Conservation (phyloP, 345 rosid genomes). For the Eucalyptus marginata region DNA sequence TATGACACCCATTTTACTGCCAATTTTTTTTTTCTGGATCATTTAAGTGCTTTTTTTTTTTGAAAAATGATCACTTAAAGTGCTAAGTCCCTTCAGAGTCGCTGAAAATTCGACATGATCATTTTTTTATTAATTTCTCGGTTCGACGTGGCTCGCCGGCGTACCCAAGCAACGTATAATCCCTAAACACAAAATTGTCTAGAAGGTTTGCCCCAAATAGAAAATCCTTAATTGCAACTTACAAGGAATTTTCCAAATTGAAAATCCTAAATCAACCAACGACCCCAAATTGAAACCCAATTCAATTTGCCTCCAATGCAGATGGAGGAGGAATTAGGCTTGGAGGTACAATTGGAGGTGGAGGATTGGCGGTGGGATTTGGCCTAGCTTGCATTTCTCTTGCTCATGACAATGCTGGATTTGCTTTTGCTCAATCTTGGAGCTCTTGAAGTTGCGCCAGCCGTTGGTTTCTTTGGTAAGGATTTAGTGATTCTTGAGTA, state of each 20-base stretch:
- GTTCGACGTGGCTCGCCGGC: accelerated
- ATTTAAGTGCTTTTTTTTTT: background rate
- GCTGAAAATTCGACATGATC: too few relatives aligned
- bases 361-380: slow-evolving; percentile 40
- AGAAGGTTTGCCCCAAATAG: too few relatives aligned
- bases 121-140: background rate
- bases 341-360: slow-evolving; percentile 5
- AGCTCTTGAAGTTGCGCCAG: background rate
- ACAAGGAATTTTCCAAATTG: too few relatives aligned
- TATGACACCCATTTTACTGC: accelerated
- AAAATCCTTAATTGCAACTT: background rate
- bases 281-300: background rate
- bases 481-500: slow-evolving; percentile 26
- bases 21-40: too few relatives aligned
- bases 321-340: slow-evolving; percentile 1
- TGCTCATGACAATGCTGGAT: slow-evolving; percentile 76
- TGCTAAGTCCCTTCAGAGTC: too few relatives aligned
- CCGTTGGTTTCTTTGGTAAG: background rate
- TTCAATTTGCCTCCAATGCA: background rate
- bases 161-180: too few relatives aligned
- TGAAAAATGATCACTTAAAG: too few relatives aligned
- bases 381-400: slow-evolving; percentile 70
- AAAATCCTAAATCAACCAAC: background rate
- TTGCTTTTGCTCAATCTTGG: slow-evolving; percentile 76
- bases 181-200: background rate